A percentile compares a stretch with the other conserved stretches of the same genome.
Conservation (phyloP, 2,329 filamentous ascomycete genomes). For the Pseudocercospora pini-densiflorae region DNA sequence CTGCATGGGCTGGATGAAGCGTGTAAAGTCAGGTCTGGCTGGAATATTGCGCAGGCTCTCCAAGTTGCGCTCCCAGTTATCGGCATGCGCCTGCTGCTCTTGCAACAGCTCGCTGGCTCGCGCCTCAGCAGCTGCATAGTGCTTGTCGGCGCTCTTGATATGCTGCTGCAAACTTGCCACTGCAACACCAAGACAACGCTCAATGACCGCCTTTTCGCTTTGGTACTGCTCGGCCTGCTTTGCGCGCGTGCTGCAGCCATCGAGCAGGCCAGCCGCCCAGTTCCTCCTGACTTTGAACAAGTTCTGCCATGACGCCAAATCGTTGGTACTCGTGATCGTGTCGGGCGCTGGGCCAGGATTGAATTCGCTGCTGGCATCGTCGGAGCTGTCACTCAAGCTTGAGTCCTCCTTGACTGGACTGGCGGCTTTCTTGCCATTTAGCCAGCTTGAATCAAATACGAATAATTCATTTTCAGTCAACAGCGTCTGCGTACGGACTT, state of each 20-base stretch:
- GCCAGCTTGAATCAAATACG: conserved; percentile 77
- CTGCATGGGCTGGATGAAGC: conserved; percentile 42
- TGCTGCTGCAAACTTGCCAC: conserved; percentile 82
- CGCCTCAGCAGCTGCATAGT: conserved; percentile 70
- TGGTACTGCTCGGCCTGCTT: conserved; percentile 67
- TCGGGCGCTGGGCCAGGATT: conserved; percentile 72
- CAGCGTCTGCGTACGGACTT: conserved; percentile 79
- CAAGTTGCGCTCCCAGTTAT: conserved; percentile 71
- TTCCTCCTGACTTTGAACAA: conserved; percentile 79
- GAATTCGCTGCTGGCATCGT: conserved; percentile 60
- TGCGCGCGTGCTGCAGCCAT: conserved; percentile 70
- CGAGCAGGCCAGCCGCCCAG: conserved; percentile 76
- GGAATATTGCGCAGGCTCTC: conserved; percentile 66
- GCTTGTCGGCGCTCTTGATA: conserved; percentile 72
- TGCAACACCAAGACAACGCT: conserved; percentile 80
- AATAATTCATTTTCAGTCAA: conserved; percentile 89
- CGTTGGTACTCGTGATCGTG: conserved; percentile 76
- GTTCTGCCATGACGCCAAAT: conserved; percentile 84
- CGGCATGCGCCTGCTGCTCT: conserved; percentile 68
- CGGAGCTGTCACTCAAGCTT: conserved; percentile 39
- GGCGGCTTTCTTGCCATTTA: conserved; percentile 34
- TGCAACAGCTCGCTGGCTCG: conserved; percentile 71
- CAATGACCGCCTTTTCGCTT: conserved; percentile 74
- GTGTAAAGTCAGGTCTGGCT: conserved; percentile 68
- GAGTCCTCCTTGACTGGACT: conserved; percentile 45